These are phyloP conservation scores for Gautieria morchelliformis DNA, from an alignment of 768 basidiomycete genomes.

Conservation along the genomic window DNA sequence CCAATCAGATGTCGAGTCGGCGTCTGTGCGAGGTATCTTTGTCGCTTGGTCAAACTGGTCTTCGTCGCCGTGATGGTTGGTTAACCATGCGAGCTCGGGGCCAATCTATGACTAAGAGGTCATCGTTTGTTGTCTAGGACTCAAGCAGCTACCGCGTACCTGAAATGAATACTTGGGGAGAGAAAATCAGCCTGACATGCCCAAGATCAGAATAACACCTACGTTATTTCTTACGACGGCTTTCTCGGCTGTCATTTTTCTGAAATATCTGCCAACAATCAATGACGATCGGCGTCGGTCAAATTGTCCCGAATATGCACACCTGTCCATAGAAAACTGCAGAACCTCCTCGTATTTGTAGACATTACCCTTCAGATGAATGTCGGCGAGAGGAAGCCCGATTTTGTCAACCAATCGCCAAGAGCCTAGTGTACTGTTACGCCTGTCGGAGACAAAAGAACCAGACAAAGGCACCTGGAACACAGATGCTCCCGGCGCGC, in stretches of 20 bases:
- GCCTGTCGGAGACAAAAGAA: background rate
- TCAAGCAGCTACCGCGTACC: background rate
- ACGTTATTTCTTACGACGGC: slow-evolving; percentile 61
- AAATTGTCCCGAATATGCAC: background rate
- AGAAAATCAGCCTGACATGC: background rate
- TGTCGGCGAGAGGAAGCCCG: slow-evolving; percentile 61
- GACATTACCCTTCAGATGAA: slow-evolving; percentile 61
- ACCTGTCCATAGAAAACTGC: slow-evolving; percentile 8
- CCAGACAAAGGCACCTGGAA: slow-evolving; percentile 37
- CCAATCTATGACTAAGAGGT: background rate
- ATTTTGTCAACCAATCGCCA: slow-evolving; percentile 75
- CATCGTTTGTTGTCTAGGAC: too few species aligned
- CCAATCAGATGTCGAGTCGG: background rate
- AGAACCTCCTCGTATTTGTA: slow-evolving; percentile 23
- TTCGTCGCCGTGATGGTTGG: slow-evolving; percentile 35
- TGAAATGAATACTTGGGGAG: slow-evolving; percentile 6
- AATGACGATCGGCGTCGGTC: too few species aligned
- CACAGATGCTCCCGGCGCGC: slow-evolving; percentile 60
- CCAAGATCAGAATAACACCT: slow-evolving; percentile 26
- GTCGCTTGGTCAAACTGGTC: slow-evolving; percentile 27
- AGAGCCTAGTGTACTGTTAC: slow-evolving; percentile 37
- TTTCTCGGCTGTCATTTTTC: slow-evolving; percentile 52
- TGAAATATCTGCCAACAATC: slow-evolving; percentile 59
- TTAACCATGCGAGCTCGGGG: slow-evolving; percentile 3
- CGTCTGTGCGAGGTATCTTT: slow-evolving; percentile 5